These are phyloP conservation scores for Paramecium tetraurelia DNA, from an alignment of 73 alveolate genomes.

Conservation along the genomic window DNA sequence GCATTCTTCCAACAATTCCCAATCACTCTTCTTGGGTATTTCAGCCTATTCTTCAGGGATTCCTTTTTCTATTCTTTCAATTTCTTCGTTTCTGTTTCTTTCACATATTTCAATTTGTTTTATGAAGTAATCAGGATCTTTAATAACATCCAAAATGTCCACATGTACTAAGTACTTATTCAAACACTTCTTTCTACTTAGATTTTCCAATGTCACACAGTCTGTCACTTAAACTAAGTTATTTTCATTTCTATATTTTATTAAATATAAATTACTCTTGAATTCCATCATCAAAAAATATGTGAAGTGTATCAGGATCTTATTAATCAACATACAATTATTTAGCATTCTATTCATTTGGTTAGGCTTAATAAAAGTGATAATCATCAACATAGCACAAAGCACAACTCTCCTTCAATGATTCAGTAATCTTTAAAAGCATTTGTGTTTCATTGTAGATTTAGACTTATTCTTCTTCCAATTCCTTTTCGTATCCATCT, in stretches of 20 bases:
- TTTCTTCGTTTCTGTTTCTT: slow-evolving; percentile 83
- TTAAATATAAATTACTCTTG: slow-evolving; percentile 51
- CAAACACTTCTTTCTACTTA: slow-evolving; percentile 75
- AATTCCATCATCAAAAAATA: slow-evolving; percentile 97
- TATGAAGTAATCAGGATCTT: slow-evolving; percentile 92
- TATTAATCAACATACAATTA: slow-evolving; percentile 86
- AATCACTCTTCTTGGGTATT: slow-evolving; percentile 70
- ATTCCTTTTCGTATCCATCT: slow-evolving; percentile 75
- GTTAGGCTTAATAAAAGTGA: background rate
- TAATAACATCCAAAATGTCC: slow-evolving; percentile 90
- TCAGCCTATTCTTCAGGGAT: slow-evolving; percentile 70
- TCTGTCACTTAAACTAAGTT: slow-evolving; percentile 89
- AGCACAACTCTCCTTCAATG: slow-evolving; percentile 76
- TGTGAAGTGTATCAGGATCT: slow-evolving; percentile 86
- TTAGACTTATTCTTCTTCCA: slow-evolving; percentile 79
- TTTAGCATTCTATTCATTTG: slow-evolving; percentile 67
- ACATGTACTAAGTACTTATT: slow-evolving; percentile 89
- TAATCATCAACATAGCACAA: slow-evolving; percentile 89
- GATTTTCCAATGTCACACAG: slow-evolving; percentile 79
- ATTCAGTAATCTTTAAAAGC: slow-evolving; percentile 76
- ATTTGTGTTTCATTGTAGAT: slow-evolving; percentile 79
- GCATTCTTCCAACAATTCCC: slow-evolving; percentile 74
- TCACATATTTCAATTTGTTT: slow-evolving; percentile 88
- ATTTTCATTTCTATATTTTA: slow-evolving; percentile 63
- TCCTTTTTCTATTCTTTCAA: slow-evolving; percentile 76